These are phyloP conservation scores for Claviceps pusilla DNA, from an alignment of 2,329 filamentous ascomycete genomes.

Conservation along the genomic window DNA sequence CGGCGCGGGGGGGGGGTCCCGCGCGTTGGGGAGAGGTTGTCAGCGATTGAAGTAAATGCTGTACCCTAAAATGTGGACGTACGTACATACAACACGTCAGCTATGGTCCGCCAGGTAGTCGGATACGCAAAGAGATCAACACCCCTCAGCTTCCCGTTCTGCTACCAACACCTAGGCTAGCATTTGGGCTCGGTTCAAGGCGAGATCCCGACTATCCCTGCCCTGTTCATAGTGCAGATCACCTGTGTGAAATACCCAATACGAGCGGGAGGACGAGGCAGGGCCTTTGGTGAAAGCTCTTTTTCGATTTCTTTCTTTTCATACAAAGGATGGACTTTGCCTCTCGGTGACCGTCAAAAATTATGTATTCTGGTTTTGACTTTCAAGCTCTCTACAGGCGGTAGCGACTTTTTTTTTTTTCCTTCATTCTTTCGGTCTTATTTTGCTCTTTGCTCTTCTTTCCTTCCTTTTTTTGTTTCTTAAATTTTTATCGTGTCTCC, in stretches of 20 bases:
- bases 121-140: neutral
- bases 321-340: neutral
- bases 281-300: neutral
- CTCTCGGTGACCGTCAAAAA: neutral
- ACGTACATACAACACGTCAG: neutral
- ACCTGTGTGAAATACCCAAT: neutral
- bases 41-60: neutral
- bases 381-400: neutral
- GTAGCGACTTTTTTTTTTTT: neutral
- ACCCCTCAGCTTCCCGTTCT: neutral
- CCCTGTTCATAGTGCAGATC: neutral
- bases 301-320: neutral
- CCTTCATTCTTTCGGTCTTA: neutral
- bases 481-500: neutral
- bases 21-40: neutral
- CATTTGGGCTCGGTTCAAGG: neutral
- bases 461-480: neutral
- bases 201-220: neutral
- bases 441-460: neutral
- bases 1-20: too few relatives aligned
- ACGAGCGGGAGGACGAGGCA: neutral
- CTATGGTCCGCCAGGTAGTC: neutral
- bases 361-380: neutral
- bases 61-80: neutral
- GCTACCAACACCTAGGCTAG: neutral